phyloP scores from a whole-genome alignment of 306 rosid genomes.

The Cotoneaster glaucophyllus region DNA sequence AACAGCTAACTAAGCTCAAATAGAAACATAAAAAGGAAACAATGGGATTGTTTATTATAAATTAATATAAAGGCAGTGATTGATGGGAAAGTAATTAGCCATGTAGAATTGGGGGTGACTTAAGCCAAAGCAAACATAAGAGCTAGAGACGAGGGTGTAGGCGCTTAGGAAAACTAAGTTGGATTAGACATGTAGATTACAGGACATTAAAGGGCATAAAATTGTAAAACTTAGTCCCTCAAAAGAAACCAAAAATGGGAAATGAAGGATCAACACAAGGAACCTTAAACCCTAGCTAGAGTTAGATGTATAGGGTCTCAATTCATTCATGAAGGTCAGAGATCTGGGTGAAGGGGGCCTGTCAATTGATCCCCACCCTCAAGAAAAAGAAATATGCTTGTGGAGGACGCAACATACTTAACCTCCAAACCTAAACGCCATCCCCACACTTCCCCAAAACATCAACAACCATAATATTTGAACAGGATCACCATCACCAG shows the following conservation, averaged over 20 bases:
- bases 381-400: conserved; percentile 31
- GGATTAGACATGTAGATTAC: not conserved
- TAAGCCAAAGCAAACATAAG: not conserved
- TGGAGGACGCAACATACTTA: conserved; percentile 38
- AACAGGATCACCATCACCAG: not conserved
- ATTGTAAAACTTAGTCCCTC: not conserved
- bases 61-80: not conserved
- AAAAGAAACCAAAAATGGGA: conserved; percentile 20
- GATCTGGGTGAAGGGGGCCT: conserved; percentile 21
- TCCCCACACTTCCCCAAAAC: not conserved
- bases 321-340: not conserved
- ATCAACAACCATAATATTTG: not conserved
- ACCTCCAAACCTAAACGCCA: conserved; percentile 12
- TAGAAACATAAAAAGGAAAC: not conserved
- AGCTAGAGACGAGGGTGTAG: not conserved
- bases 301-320: not conserved
- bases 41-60: not conserved
- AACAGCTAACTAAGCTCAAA: not conserved
- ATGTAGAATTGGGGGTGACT: not conserved
- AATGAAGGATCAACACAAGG: not conserved
- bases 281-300: conserved; percentile 30
- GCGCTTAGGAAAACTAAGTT: not conserved
- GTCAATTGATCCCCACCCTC: conserved; percentile 35
- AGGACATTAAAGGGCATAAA: not conserved
- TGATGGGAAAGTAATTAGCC: not conserved